Percentiles rank a stretch among this genome's conserved stretches.
phyloP scores from a whole-genome alignment of 2,329 filamentous ascomycete genomes.

The Hymenoscyphus linearis region DNA sequence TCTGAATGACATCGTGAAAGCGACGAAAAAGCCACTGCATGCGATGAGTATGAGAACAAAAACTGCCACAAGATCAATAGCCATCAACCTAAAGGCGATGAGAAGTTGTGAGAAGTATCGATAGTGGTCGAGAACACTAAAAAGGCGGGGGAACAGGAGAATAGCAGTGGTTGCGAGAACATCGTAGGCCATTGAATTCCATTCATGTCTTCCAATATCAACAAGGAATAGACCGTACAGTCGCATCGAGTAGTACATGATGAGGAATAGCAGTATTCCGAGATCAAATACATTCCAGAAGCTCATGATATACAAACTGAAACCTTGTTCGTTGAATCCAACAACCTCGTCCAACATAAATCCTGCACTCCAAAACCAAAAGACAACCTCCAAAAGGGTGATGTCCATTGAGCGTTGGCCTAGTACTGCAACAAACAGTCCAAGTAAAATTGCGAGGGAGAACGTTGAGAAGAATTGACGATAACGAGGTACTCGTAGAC shows the following conservation, averaged over 20 bases:
- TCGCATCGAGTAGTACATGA: slow-evolving; percentile 85
- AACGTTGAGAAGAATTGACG: slow-evolving; percentile 84
- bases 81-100: slow-evolving; percentile 93
- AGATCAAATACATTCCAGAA: slow-evolving; percentile 97
- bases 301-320: slow-evolving; percentile 93
- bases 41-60: slow-evolving; percentile 78
- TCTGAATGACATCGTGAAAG: slow-evolving; percentile 74
- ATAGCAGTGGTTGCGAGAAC: slow-evolving; percentile 90
- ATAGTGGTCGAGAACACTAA: slow-evolving; percentile 90
- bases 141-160: slow-evolving; percentile 81
- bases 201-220: slow-evolving; percentile 59
- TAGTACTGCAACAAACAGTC: slow-evolving; percentile 79
- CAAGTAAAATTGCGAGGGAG: slow-evolving; percentile 79
- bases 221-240: slow-evolving; percentile 82
- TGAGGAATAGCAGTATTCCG: slow-evolving; percentile 78
- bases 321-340: slow-evolving; percentile 94
- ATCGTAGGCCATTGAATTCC: slow-evolving; percentile 85
- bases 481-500: slow-evolving; percentile 85
- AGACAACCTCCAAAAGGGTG: slow-evolving; percentile 77
- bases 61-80: slow-evolving; percentile 79
- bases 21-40: slow-evolving; percentile 93
- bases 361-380: slow-evolving; percentile 97
- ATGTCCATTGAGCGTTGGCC: slow-evolving; percentile 71
- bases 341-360: slow-evolving; percentile 97
- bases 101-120: slow-evolving; percentile 93